Evolutionary conservation across 495 filamentous ascomycete genomes (phyloP).

Genomic region (Glarea lozoyensis): DNA sequence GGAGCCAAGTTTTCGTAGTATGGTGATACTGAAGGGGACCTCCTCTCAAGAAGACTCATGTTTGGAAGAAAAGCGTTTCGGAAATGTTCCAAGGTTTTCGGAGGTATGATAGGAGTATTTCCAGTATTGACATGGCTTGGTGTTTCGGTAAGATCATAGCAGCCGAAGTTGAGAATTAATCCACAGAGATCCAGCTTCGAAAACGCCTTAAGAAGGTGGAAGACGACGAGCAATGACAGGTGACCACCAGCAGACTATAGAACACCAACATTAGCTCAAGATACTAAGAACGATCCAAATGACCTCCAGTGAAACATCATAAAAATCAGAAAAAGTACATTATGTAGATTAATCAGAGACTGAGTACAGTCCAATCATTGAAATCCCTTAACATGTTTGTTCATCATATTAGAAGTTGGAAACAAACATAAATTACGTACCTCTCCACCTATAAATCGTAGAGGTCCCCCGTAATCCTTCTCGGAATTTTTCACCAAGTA

Average conservation of each 20-base stretch:
- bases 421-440: constrained; percentile 9
- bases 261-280: not conserved
- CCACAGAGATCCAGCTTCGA: constrained; percentile 30
- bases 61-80: constrained; percentile 33
- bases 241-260: constrained; percentile 37
- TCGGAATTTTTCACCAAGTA: constrained; percentile 38
- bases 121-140: constrained; percentile 25
- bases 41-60: constrained; percentile 26
- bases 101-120: constrained; percentile 29
- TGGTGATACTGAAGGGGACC: constrained; percentile 29
- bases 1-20: constrained; percentile 35
- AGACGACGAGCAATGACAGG: constrained; percentile 31
- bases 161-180: constrained; percentile 38
- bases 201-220: constrained; percentile 33
- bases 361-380: constrained; percentile 8
- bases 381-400: constrained; percentile 15
- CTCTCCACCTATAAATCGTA: constrained; percentile 29
- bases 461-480: constrained; percentile 29
- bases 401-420: not conserved
- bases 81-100: constrained; percentile 31
- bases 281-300: not conserved
- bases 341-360: not conserved
- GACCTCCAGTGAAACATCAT: constrained; percentile 20
- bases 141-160: constrained; percentile 34
- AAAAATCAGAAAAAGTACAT: constrained; percentile 3